Evolutionary conservation across 768 basidiomycete genomes (phyloP), one percentile per base, ranked within the genome.

Genomic region (Cystobasidium ongulense): DNA sequence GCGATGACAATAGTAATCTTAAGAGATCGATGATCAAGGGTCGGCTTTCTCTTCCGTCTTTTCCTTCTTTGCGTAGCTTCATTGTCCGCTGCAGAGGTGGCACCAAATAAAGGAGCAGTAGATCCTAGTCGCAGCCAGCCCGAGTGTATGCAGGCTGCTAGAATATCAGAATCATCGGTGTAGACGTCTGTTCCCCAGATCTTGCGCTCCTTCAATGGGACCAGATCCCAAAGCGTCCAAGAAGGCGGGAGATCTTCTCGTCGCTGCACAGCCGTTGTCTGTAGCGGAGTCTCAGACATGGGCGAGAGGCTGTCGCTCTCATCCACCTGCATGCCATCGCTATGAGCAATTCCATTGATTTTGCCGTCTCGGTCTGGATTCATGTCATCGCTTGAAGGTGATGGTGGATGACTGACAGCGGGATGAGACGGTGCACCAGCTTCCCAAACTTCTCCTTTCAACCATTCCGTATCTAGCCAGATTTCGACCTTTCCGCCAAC

Each of bases 121-220:
- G 68, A 73, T 8, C 72, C 67, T 0, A 78, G 57, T 70, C 80
- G 67, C 1, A 84, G 43, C 82, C 82, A 82, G 1, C 83, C 83
- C 2, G 80, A 78, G 75, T 84, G 83, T 1, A 83, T 57, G n/a
- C 82, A 77, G 25, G 82, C 74, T 2, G 78, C 79, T 1, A 82
- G 77, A 1, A 82, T 71, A 74, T 82, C 81, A 4, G 82, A 83
- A 71, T 84, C 83, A 76, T 84, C 83, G 21, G 83, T 83, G 76
- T 83, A 84, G 18, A 83, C 81, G 41, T 83, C 82, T 23, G 82
- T 82, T 4, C 83, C 83, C 83, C 83, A 83, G 10, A 82, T 76
- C 18, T 79, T 76, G 29, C 81, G 76, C 43, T 78, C 76, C 15
- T 75, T 73, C 1, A 80, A 21, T 4, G 36, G n/a, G 21, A 73